Evolutionary conservation across 257 asterid species (phyloP), one percentile per base, ranked within the genome.

Genomic region (Osmanthus fragrans): DNA sequence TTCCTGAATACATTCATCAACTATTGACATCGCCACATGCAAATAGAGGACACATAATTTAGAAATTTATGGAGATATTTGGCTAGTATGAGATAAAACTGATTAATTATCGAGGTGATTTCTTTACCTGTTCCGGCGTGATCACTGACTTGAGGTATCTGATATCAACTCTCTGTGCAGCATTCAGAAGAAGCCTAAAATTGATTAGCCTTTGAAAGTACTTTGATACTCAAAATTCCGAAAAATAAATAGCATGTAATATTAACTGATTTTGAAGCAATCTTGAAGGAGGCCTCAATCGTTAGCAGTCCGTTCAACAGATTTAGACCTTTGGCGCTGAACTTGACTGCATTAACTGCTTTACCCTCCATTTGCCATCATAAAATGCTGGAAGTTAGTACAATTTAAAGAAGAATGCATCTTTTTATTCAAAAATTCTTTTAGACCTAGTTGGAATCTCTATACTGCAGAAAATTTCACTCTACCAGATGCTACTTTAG

Each of bases 1-100:
- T 94, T 92, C 82, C 92, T 88, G 78, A 94, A 94, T 18, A 94
- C 89, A 75, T 90, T 94, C 97, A 92, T 88, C 92, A 94, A 76
- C 98, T 92, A 89, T 80, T 33, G 47, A 56, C 79, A 81, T 60
- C 37, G 79, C 67, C 69, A 77, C 42, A 42, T 65, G 68, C 42
- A 51, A 42, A 25, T 29, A 79, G 11, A 54, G 9, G 33, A 54
- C 34, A 60, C 30, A 58, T 11, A 47, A 19, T 23, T 65, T 32
- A 56, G 45, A 65, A 27, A 27, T 21, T 23, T 60, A 49, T 27
- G 23, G 33, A 64, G 4, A 66, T 21, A 16, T 71, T 30, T 21
- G 56, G 32, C 70, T 21, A 27, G 13, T 39, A 49, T 7, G 42
- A 56, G 30, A 7, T 54, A 13, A 39, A 56, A 34, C 29, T 29